Evolutionary conservation across 306 rosid genomes (phyloP), one percentile per base, ranked within the genome.

Genomic region (Vigna hirtella): DNA sequence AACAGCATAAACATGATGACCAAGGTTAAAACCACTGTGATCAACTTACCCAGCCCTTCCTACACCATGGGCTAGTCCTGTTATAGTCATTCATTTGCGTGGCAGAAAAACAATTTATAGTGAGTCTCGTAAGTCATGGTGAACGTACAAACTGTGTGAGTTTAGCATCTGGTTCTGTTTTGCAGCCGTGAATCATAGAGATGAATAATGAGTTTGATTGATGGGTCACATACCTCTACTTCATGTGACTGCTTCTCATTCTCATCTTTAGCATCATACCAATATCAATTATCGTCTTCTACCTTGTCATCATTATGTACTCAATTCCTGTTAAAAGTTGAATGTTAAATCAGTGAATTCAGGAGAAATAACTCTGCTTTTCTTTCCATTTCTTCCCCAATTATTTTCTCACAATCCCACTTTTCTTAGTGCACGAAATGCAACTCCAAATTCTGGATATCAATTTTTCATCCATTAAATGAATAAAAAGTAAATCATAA

Each of bases 1-100:
- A 96, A 96, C 91, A 96, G 99, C 86, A 93, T 96, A 74, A 79
- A 88, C 96, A 96, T 96, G 99, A 96, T 93, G 99, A 96, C 96
- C 52, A 93, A 93, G 86, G 72, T 90, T 78, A 96, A 96, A 93
- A 90, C 91, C 15, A 92, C 97, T 42, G 93, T 92, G 14, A 92
- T 92, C 81, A 92, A 92, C 88, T 87, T 92, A 83, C 97, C 97
- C 57, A 85, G 89, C 59, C 96, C 97, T 83, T 89, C 97, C 79
- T 95, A 95, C 89, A 88, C 91, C 78, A 95, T 93, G 97, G 99
- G 99, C 70, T 95, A 88, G 84, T 79, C 17, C 13, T 86, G 74
- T 79, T 51, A 40, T 43, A 58, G 55, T 30, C n/a, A 57, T 48
- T 48, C 38, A 40, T 16, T 11, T 48, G 61, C 18, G 24, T 40